Percentiles rank a stretch among this genome's conserved stretches.
phyloP scores from a whole-genome alignment of 2,329 filamentous ascomycete species.

The Pseudocercospora eumusae region DNA sequence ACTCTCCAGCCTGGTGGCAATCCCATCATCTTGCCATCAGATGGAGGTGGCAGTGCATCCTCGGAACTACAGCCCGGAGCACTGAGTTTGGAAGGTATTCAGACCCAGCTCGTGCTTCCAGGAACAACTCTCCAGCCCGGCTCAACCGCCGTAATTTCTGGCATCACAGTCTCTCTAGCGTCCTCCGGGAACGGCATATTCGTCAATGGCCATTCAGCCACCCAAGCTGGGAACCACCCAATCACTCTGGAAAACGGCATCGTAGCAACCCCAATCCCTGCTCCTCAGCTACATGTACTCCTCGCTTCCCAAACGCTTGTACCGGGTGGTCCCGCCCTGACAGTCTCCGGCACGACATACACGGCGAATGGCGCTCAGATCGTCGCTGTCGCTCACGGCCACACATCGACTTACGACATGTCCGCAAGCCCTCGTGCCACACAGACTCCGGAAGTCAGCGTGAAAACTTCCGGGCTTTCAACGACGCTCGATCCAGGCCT shows the following conservation, averaged over 20 bases:
- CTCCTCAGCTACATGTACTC: slow-evolving; percentile 12
- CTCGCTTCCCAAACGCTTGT: slow-evolving; percentile 15
- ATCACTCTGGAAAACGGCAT: slow-evolving; percentile 18
- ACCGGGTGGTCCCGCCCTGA: slow-evolving; percentile 25
- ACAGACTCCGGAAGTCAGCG: slow-evolving; percentile 17
- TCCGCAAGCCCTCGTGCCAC: background rate
- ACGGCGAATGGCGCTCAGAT: slow-evolving; percentile 15
- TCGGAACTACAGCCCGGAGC: slow-evolving; percentile 13
- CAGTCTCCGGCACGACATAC: slow-evolving; percentile 22
- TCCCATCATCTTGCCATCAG: slow-evolving; percentile 5
- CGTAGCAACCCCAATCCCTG: slow-evolving; percentile 17
- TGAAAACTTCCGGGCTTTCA: background rate
- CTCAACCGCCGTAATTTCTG: slow-evolving; percentile 18
- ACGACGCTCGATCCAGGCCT: background rate
- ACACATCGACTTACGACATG: slow-evolving; percentile 8
- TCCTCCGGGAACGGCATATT: slow-evolving; percentile 10
- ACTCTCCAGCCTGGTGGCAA: slow-evolving; percentile 12
- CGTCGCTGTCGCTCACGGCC: slow-evolving; percentile 7
- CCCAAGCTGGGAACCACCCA: background rate
- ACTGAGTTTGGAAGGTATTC: background rate
- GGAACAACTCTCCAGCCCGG: slow-evolving; percentile 19
- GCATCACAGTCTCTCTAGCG: slow-evolving; percentile 17
- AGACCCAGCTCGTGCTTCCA: slow-evolving; percentile 14
- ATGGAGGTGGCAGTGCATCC: slow-evolving; percentile 7
- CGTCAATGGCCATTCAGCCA: slow-evolving; percentile 10